phyloP scores from a whole-genome alignment of 2,329 filamentous ascomycete genomes.

The Trichoderma sp. region DNA sequence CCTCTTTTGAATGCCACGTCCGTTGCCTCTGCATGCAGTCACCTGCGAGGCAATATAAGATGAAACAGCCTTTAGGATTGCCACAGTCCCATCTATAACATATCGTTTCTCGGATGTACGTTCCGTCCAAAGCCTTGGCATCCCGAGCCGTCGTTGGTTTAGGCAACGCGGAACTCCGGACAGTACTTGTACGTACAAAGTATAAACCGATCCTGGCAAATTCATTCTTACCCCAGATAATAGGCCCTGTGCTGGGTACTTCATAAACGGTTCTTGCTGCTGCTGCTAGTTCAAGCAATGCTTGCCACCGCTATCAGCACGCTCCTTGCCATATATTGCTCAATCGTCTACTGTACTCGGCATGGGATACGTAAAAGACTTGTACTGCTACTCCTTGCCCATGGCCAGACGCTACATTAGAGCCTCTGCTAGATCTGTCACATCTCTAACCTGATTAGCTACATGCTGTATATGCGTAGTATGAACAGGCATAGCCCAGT shows the following conservation, averaged over 20 bases:
- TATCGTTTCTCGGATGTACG: constrained; percentile 10
- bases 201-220: not conserved
- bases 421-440: constrained; percentile 25
- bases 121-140: constrained; percentile 11
- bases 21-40: constrained; percentile 10
- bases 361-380: not conserved
- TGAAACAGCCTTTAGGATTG: not conserved
- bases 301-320: not conserved
- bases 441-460: constrained; percentile 24
- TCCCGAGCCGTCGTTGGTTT: not conserved
- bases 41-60: not conserved
- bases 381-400: constrained; percentile 6
- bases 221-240: not conserved
- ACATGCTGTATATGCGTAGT: constrained; percentile 4
- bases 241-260: not conserved
- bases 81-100: not conserved
- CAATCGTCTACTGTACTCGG: not conserved
- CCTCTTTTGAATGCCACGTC: constrained; percentile 14
- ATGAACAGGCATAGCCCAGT: constrained; percentile 2
- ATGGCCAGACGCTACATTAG: constrained; percentile 12
- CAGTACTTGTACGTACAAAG: not conserved
- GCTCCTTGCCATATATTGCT: not conserved
- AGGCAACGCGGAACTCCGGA: not conserved
- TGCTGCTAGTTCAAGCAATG: not conserved
- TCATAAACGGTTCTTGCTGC: not conserved